Evolutionary conservation across 495 filamentous ascomycete genomes (phyloP), one percentile per base, ranked within the genome.

Genomic region (Podospora tetraspora): DNA sequence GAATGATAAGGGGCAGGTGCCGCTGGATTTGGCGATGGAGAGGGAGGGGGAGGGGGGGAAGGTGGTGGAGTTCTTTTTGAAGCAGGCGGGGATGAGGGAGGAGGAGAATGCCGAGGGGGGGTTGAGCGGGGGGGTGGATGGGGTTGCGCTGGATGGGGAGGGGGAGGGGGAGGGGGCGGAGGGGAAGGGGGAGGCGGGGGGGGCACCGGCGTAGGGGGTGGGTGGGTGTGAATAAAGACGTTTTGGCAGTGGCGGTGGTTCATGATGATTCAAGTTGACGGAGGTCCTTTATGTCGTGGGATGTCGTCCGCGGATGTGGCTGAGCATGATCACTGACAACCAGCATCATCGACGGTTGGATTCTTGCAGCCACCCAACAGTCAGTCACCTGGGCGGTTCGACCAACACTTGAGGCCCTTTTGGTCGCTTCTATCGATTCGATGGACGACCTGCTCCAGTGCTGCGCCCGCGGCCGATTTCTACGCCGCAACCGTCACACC

Each of bases 1-100:
- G 75, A 98, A 98, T 71, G 83, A 88, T 66, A 91, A 90, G 24
- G 93, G 94, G 3, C 91, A 95, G 70, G 89, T 96, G 73, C 90
- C 93, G 5, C 83, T 96, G 6, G 96, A 91, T 75, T 85, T 97
- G 72, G 94, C 94, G 4, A 91, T 93, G 79, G 81, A 90, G 62
- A 88, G 86, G 64, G 88, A 85, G 59, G 89, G 90, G 76, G 78
- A 80, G 60, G 89, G 90, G 76, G 78, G 80, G 59, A 85, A 90
- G 34, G 88, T 92, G 12, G 90, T 89, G 13, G 84, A 88, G 23
- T 89, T 86, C 77, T 83, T 91, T 69, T 72, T 92, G 37, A 78
- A 81, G 61, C 80, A 85, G 64, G 83, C 83, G 27, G 84, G 80
- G 61, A 80, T 78, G n/a, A 65, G 89, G 57, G 88, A 89, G 72